phyloP scores from a whole-genome alignment of 495 filamentous ascomycete genomes.

The Parathielavia hyrcaniae region DNA sequence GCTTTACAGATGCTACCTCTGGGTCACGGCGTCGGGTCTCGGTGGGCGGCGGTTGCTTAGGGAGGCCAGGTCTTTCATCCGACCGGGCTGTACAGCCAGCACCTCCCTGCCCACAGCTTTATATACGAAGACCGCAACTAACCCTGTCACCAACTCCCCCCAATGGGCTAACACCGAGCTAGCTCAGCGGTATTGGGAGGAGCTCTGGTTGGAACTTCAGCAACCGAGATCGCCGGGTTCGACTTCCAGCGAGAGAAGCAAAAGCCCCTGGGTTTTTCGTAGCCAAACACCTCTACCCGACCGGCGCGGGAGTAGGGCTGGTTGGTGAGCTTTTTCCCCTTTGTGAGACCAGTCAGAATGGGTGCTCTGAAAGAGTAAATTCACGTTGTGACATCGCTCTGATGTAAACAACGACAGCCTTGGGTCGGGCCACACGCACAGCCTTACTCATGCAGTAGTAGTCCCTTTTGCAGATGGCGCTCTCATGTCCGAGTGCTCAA shows the following conservation, averaged over 20 bases:
- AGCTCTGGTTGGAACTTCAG: neutral
- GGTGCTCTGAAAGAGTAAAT: too few species aligned
- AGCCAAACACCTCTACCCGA: neutral
- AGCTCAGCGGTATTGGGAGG: neutral
- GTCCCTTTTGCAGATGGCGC: neutral
- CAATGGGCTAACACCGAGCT: neutral
- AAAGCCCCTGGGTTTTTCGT: neutral
- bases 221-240: neutral
- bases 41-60: too few species aligned
- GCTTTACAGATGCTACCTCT: too few species aligned
- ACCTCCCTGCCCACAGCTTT: neutral
- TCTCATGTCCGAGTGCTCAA: neutral
- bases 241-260: neutral
- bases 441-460: neutral
- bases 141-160: neutral
- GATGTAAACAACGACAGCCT: neutral
- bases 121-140: neutral
- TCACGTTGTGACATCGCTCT: too few species aligned
- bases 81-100: too few species aligned
- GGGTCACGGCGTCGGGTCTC: too few species aligned
- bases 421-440: constrained; percentile 7
- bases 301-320: neutral
- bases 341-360: neutral
- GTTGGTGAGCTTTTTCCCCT: neutral
- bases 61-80: too few species aligned